A percentile compares a stretch with the other conserved stretches of the same genome.
These are phyloP conservation scores for Nannochloropsis gaditana DNA, from an alignment of 108 stramenopile species.

Conservation along the genomic window DNA sequence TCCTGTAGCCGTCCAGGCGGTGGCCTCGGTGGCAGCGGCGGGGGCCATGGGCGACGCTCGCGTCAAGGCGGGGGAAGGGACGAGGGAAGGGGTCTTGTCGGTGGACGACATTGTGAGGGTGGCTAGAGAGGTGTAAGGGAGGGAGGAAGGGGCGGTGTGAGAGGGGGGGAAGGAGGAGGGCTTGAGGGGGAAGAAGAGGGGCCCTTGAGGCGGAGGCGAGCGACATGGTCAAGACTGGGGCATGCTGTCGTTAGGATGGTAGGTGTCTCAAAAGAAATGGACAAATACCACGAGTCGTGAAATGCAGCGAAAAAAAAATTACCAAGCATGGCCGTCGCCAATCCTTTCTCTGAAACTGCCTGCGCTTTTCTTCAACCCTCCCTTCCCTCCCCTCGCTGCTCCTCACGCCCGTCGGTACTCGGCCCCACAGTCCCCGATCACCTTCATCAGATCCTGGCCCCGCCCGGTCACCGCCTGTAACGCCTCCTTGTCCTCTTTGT, in stretches of 20 bases:
- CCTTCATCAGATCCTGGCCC: conserved; percentile 38
- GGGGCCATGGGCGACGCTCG: conserved; percentile 38
- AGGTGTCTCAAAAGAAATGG: too few species aligned
- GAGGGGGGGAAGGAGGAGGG: background rate
- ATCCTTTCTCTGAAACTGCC: background rate
- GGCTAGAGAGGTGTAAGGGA: conserved; percentile 25
- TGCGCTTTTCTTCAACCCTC: background rate
- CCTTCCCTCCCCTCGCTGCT: background rate
- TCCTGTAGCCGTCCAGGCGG: conserved; percentile 44
- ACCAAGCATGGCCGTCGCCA: background rate
- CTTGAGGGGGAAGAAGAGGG: background rate
- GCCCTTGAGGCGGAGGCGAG: background rate
- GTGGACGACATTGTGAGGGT: conserved; percentile 37
- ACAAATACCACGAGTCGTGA: too few species aligned
- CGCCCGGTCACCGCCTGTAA: conserved; percentile 26
- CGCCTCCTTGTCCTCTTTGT: conserved; percentile 32
- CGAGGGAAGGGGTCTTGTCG: conserved; percentile 26
- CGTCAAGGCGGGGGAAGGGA: background rate
- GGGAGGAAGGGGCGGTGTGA: background rate
- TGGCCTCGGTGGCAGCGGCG: conserved; percentile 43
- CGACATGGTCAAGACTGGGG: too few species aligned
- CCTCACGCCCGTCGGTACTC: conserved; percentile 33
- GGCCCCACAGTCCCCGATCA: conserved; percentile 47
- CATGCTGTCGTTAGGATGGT: too few species aligned
- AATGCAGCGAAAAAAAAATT: too few species aligned